Evolutionary conservation across 805 yeast genomes (phyloP), one percentile per base, ranked within the genome.

Genomic region (Cephaloascus albidus): DNA sequence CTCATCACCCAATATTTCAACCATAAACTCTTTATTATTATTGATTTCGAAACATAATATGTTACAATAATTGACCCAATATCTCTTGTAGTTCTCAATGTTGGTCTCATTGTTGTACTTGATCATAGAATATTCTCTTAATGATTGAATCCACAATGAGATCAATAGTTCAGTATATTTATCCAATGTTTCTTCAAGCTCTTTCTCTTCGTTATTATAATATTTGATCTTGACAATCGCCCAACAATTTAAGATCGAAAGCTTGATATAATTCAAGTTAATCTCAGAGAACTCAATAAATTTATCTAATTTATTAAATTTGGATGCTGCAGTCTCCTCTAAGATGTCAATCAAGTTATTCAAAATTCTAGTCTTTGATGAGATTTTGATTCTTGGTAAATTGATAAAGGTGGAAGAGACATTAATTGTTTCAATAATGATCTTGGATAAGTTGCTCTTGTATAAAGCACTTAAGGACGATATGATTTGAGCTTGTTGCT

Each of bases 401-500:
- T 63, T 67, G 36, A 89, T 68, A 50, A 90, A 79, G 40, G 78
- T 79, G 0, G 95, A 88, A 30, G 85, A 76, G 2, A 88, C 83
- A 33, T 75, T 74, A 28, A 90, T 73, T 0, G 96, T 96, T 39
- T 74, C 74, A 18, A 85, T 74, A 1, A 90, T 88, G 1, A 87
- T 71, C 27, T 72, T 72, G 6, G 28, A 23, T 23, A 23, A 8
- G 6, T 23, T 23, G 28, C 28, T 23, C 12, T 23, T 6, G 60
- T 93, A 90, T 10, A 95, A 86, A 0, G 97, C 96, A 37, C 87
- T 74, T 40, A 90, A 67, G 0, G 97, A 95, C 42, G 95, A 81
- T 8, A 85, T 81, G 8, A 93, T 85, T 49, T 87, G 96, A 0
- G 97, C 97, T 51, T 93, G 96, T 51, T 85, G 95, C 58, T 89